Evolutionary conservation across 1,284 basidiomycete species (phyloP), one percentile per base, ranked within the genome.

Genomic region (Trichosporon ovoides): DNA sequence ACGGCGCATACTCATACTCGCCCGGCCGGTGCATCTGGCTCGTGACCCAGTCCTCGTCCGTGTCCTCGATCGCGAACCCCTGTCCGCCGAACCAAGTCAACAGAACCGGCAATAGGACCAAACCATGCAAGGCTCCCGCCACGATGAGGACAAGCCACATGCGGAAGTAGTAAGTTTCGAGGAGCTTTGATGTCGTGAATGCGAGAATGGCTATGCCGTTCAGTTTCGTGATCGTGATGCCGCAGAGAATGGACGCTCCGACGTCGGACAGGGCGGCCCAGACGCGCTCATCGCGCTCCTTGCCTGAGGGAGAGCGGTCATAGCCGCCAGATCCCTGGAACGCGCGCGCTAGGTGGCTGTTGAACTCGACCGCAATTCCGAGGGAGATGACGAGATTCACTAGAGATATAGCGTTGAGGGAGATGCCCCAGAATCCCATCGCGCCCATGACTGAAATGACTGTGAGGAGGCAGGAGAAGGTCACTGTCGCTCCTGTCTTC

Each of bases 291-390:
- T 98, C 91, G 50, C 91, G 82, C 70, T 97, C 94, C 77, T 87
- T 89, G 77, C 2, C 86, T 87, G 13, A 85, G 84, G 12, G 85
- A 83, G 75, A 91, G 87, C 40, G 20, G 68, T 90, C 87, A 54
- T 83, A 79, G 2, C 87, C 83, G 7, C 78, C 77, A 11, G 89
- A 87, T 64, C 87, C 91, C 89, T 96, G 94, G 78, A 97, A 98
- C 6, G 94, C 91, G 63, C 95, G 79, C 1, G 94, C 93, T 52
- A 98, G 83, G 78, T 98, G 95, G 3, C 90, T 89, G 73, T 92
- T 96, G 75, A 98, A 98, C 76, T 98, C 95, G 55, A 98, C 94
- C 0, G 91, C 88, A 67, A 98, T 98, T 12, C 95, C 95, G 13
- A 97, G 82, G 9, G 89, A 91, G 60, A 98, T 97, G 53, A 95